phyloP scores from a whole-genome alignment of 768 basidiomycete genomes.

The Lenzites betulinus region DNA sequence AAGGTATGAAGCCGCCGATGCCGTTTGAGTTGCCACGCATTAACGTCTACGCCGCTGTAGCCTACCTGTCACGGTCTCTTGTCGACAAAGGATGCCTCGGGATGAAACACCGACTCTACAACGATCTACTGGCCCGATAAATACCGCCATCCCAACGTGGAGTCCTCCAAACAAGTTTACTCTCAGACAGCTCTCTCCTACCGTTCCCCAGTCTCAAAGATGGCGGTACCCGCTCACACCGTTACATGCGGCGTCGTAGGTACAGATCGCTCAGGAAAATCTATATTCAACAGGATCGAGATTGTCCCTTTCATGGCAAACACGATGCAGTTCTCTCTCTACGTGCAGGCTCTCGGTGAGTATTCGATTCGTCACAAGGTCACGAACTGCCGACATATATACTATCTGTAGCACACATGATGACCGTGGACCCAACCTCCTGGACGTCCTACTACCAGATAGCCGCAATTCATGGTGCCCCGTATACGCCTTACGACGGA shows the following conservation, averaged over 20 bases:
- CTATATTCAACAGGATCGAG: neutral
- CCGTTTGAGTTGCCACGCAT: too few species aligned
- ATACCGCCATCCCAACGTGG: too few species aligned
- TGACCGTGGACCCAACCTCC: neutral
- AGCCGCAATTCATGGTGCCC: neutral
- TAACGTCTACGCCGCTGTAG: too few species aligned
- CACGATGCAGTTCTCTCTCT: neutral
- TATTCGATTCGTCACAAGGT: too few species aligned
- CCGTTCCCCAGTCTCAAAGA: neutral
- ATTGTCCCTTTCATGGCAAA: neutral
- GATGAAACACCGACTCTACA: too few species aligned
- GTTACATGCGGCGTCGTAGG: neutral
- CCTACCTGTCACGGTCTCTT: too few species aligned
- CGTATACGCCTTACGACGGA: neutral
- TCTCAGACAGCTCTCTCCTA: too few species aligned
- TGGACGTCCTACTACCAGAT: neutral
- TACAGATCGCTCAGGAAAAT: neutral
- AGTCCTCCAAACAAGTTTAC: too few species aligned
- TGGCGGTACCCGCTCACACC: neutral
- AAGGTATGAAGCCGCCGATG: too few species aligned
- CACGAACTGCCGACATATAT: too few species aligned
- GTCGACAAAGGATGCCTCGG: too few species aligned
- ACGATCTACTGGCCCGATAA: too few species aligned
- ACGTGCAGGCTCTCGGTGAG: neutral
- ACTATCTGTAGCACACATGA: neutral